A percentile compares a stretch with the other conserved stretches of the same genome.
phyloP scores from a whole-genome alignment of 305 asterid genomes.

The Fraxinus latifolia region DNA sequence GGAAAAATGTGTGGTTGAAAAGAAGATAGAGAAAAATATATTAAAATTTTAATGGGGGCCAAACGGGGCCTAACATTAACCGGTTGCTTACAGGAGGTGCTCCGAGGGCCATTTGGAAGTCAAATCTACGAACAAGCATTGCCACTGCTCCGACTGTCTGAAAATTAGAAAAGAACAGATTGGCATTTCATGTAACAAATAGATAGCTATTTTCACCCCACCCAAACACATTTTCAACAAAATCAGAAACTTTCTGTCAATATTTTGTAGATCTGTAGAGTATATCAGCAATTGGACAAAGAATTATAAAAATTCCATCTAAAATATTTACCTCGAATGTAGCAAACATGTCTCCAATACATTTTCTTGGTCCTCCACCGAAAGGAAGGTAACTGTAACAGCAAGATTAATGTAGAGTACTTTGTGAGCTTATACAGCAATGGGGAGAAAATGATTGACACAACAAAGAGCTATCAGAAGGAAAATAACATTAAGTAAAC shows the following conservation, averaged over 20 bases:
- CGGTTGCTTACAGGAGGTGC: slow-evolving; percentile 86
- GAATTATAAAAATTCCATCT: background rate
- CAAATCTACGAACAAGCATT: slow-evolving; percentile 84
- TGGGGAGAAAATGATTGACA: background rate
- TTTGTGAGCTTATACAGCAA: slow-evolving; percentile 11
- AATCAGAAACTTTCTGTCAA: slow-evolving; percentile 10
- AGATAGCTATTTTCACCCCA: background rate
- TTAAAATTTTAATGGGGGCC: background rate
- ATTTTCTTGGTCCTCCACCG: slow-evolving; percentile 99
- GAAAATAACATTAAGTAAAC: background rate
- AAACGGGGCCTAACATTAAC: background rate
- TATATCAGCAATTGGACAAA: background rate
- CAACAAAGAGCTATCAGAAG: background rate
- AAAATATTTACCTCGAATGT: slow-evolving; percentile 69
- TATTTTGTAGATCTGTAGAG: background rate
- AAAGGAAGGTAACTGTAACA: slow-evolving; percentile 84
- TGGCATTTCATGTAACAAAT: background rate
- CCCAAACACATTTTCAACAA: background rate
- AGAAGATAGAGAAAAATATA: background rate
- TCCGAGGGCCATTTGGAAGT: slow-evolving; percentile 84
- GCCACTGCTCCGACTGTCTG: slow-evolving; percentile 84
- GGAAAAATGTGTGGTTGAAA: background rate
- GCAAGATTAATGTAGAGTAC: slow-evolving; percentile 16
- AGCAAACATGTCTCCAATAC: slow-evolving; percentile 97
- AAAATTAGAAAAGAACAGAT: slow-evolving; percentile 18